Conservation (phyloP, 208 protist species). For the Trypanosoma melophagium region DNA sequence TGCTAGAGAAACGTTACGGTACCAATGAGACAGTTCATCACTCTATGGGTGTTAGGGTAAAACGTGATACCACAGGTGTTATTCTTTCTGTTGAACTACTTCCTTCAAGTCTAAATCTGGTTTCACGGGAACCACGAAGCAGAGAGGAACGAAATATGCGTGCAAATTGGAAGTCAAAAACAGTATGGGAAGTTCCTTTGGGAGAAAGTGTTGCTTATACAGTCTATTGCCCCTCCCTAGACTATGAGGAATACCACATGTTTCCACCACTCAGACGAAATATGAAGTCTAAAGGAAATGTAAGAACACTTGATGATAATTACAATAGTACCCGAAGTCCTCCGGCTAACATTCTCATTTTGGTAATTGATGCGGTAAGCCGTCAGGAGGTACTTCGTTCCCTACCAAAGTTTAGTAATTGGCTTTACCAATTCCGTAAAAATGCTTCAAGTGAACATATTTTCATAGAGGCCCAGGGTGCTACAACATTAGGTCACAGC, state of each 20-base stretch:
- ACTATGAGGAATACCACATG: constrained; percentile 58
- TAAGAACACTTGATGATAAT: background rate
- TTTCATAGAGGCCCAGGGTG: constrained; percentile 40
- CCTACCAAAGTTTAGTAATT: constrained; percentile 50
- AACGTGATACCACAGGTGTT: constrained; percentile 25
- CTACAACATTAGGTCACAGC: constrained; percentile 44
- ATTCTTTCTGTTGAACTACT: constrained; percentile 48
- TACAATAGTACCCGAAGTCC: constrained; percentile 19
- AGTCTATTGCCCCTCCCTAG: constrained; percentile 35
- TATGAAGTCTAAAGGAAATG: background rate
- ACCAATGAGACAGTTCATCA: constrained; percentile 24
- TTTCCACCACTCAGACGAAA: constrained; percentile 34
- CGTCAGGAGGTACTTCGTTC: constrained; percentile 52
- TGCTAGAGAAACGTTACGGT: constrained; percentile 39
- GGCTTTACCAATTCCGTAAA: constrained; percentile 42
- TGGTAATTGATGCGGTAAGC: constrained; percentile 66
- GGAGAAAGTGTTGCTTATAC: constrained; percentile 44
- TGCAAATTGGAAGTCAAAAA: constrained; percentile 25
- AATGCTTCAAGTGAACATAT: constrained; percentile 21
- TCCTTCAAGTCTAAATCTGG: constrained; percentile 17
- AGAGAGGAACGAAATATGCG: constrained; percentile 26
- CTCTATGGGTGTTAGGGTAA: constrained; percentile 36
- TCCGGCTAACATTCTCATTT: constrained; percentile 44
- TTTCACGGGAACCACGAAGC: constrained; percentile 19
- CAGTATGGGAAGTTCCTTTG: constrained; percentile 44